Base-by-base conservation (phyloP, 257 asterid genomes). In the Datura wrightii region DNA sequence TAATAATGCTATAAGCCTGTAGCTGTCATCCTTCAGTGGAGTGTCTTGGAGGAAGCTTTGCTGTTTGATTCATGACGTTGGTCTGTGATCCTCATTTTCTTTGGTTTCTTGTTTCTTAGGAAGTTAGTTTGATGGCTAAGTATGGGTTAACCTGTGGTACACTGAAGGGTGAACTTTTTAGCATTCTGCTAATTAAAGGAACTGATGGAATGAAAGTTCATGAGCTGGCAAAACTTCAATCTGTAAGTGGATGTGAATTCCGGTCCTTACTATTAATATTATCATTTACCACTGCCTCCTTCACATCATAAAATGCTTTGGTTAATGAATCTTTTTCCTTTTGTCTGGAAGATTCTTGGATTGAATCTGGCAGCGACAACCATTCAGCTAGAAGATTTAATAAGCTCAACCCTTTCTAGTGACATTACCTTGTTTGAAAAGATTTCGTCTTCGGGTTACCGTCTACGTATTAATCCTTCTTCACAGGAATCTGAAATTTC, bases 341-440 rank as follows among this genome's bases (percentile, higher is more conserved):
- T 78, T 89, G 56, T 60, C 78, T 11, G 90, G 94, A 88, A 97
- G 99, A 92, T 97, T 88, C 89, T 85, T 78, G 93, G 92, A 86
- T 89, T 94, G 90, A 93, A 91, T 87, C 93, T 91, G 88, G 90
- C 88, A 63, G 89, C 87, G 83, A 85, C 91, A 48, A 80, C 88
- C 81, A 79, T 54, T 62, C 94, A 92, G 85, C 86, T 93, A 46
- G 99, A 97, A 88, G 85, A 87, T 60, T 74, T 93, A 82, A 89
- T 97, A 88, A 86, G 91, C 88, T 88, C 97, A 58, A 86, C 93
- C 46, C 98, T 97, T 84, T 92, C 97, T 15, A 90, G 97, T 87
- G 98, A 97, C 87, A 91, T 97, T 83, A 92, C 96, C 18, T 86
- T 97, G 94, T 97, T 95, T 86, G 99, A 97, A 83, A 97, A 90